A percentile compares a stretch with the other conserved stretches of the same genome.
Conservation (phyloP, 352 stramenopile species). For the Saprolegnia diclina region DNA sequence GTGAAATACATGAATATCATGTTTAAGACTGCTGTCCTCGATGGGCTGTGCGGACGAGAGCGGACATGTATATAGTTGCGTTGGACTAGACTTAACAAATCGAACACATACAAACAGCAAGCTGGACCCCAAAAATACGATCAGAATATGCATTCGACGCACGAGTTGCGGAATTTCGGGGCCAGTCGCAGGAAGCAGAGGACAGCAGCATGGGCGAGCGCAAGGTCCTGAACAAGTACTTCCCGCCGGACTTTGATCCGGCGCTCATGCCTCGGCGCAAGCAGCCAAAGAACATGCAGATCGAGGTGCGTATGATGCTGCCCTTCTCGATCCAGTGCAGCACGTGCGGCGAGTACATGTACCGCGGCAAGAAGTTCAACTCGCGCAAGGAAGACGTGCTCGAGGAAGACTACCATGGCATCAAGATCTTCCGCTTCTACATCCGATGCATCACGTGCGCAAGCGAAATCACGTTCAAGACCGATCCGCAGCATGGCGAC, state of each 20-base stretch:
- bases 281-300: conserved; percentile 92
- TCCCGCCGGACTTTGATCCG: conserved; percentile 98
- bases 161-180: no score
- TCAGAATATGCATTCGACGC: no score
- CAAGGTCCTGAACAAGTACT: conserved; percentile 99
- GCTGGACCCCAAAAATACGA: no score
- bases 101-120: no score
- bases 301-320: conserved; percentile 99
- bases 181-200: neutral
- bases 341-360: conserved; percentile 98
- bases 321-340: conserved; percentile 97
- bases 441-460: conserved; percentile 96
- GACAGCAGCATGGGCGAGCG: conserved; percentile 94
- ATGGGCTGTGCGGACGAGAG: no score
- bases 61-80: no score
- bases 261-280: conserved; percentile 91
- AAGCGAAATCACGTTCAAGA: conserved; percentile 96
- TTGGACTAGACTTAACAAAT: no score
- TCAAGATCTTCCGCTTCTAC: conserved; percentile 96
- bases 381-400: conserved; percentile 96
- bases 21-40: no score
- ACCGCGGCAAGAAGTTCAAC: conserved; percentile 99
- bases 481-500: conserved; percentile 97
- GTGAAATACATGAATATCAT: no score
- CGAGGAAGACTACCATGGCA: conserved; percentile 94